These are phyloP conservation scores for Hymenoscyphus fructigenus DNA, from an alignment of 2,329 filamentous ascomycete species.

Conservation along the genomic window DNA sequence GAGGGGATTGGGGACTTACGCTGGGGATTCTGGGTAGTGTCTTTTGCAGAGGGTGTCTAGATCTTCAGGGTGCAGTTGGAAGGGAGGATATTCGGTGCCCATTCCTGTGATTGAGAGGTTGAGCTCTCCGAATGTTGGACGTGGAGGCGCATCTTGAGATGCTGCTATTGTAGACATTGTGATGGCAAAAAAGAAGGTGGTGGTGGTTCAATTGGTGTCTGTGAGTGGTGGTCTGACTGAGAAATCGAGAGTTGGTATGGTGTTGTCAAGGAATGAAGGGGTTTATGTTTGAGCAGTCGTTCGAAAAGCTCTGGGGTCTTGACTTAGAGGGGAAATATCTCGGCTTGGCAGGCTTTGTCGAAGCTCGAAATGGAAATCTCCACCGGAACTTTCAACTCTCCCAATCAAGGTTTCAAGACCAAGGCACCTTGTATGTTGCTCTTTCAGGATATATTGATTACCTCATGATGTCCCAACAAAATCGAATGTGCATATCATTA, in stretches of 20 bases:
- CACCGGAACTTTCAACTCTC: neutral
- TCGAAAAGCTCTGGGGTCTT: neutral
- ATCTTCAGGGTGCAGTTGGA: slow-evolving; percentile 49
- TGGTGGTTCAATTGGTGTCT: neutral
- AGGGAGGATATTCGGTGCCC: slow-evolving; percentile 59
- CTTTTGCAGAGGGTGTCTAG: slow-evolving; percentile 53
- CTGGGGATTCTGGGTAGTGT: slow-evolving; percentile 59
- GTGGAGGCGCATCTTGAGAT: slow-evolving; percentile 21
- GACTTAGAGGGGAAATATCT: neutral
- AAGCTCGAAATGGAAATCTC: neutral
- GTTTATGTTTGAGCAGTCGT: neutral
- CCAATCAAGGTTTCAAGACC: neutral
- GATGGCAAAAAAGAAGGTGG: neutral
- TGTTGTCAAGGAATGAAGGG: neutral
- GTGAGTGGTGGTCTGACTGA: neutral
- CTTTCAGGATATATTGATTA: neutral
- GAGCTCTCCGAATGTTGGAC: slow-evolving; percentile 44
- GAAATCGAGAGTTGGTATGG: neutral
- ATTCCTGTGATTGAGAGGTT: slow-evolving; percentile 61
- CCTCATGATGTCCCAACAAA: neutral
- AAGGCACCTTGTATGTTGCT: too few relatives aligned
- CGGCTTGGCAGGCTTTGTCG: neutral
- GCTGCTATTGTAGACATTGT: slow-evolving; percentile 20
- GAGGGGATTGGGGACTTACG: slow-evolving; percentile 45
- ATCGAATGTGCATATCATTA: neutral